A percentile compares a stretch with the other conserved stretches of the same genome.
Evolutionary conservation across 2,329 filamentous ascomycete genomes (phyloP).

Genomic region (Ambrosiella cleistominuta): DNA sequence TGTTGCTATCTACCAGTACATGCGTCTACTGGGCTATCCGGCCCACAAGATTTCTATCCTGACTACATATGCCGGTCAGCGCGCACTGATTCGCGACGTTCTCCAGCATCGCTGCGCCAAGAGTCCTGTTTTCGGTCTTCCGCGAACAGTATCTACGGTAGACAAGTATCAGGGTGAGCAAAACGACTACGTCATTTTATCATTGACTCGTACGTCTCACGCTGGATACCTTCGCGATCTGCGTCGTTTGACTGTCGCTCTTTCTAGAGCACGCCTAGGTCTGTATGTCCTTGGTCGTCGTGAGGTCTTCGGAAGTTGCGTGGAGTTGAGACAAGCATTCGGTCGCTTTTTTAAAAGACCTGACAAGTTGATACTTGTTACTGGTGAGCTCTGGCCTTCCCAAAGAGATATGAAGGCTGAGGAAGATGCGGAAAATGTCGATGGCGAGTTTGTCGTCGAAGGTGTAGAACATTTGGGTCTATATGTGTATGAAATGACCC

Average conservation of each 20-base stretch:
- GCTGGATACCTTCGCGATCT: conserved; percentile 90
- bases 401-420: conserved; percentile 30
- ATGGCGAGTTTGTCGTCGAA: conserved; percentile 58
- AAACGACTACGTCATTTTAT: conserved; percentile 95
- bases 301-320: conserved; percentile 73
- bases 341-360: conserved; percentile 58
- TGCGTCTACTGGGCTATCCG: conserved; percentile 88
- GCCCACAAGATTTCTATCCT: conserved; percentile 70
- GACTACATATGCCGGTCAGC: conserved; percentile 84
- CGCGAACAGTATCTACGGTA: conserved; percentile 79
- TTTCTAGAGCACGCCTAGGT: conserved; percentile 80
- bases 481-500: conserved; percentile 94
- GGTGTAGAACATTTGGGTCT: conserved; percentile 85
- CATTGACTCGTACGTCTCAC: conserved; percentile 70
- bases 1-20: conserved; percentile 90
- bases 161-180: conserved; percentile 99
- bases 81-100: conserved; percentile 75
- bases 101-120: conserved; percentile 65
- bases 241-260: conserved; percentile 79
- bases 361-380: conserved; percentile 64
- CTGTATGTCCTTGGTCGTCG: conserved; percentile 83
- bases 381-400: conserved; percentile 72
- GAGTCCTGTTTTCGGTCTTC: conserved; percentile 73
- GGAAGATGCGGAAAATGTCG: conserved; percentile 23
- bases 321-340: conserved; percentile 77